Evolutionary conservation across 495 filamentous ascomycete species (phyloP).

Genomic region (Penicillium paxilli): DNA sequence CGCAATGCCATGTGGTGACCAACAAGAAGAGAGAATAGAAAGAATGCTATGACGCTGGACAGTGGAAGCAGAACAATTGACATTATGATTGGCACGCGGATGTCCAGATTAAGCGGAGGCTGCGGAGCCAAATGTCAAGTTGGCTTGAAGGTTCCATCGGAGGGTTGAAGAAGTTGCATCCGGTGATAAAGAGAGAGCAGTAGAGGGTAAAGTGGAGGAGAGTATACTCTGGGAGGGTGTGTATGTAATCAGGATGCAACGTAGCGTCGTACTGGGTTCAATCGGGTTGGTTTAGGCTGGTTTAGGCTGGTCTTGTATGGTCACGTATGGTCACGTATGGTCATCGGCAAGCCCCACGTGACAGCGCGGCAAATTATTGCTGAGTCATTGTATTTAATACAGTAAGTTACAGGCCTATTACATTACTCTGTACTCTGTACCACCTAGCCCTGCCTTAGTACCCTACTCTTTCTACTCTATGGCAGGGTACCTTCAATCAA

Average conservation of each 20-base stretch:
- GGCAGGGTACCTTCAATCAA: too few species aligned
- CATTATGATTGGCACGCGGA: conserved; percentile 1
- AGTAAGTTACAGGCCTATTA: too few species aligned
- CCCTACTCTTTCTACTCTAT: too few species aligned
- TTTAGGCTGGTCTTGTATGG: neutral
- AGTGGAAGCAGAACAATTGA: neutral
- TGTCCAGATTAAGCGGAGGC: neutral
- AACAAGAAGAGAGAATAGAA: conserved; percentile 12
- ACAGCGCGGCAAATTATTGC: neutral
- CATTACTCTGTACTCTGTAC: too few species aligned
- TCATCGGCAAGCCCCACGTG: conserved; percentile 3
- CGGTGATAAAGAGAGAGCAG: conserved; percentile 20
- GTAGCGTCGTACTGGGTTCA: too few species aligned
- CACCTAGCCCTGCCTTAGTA: too few species aligned
- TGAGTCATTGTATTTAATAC: too few species aligned
- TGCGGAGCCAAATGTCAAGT: conserved; percentile 5
- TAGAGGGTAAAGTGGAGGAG: neutral
- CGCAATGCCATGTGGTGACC: conserved; percentile 20
- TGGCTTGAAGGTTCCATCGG: conserved; percentile 23
- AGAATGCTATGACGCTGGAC: conserved; percentile 11
- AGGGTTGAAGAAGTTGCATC: conserved; percentile 33
- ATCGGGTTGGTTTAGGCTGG: too few species aligned
- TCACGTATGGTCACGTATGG: conserved; percentile 18
- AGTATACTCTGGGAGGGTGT: too few species aligned
- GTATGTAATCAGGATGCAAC: too few species aligned